Evolutionary conservation across 2,329 filamentous ascomycete genomes (phyloP), one percentile per base, ranked within the genome.

Genomic region (Lasiodiplodia theobromae): DNA sequence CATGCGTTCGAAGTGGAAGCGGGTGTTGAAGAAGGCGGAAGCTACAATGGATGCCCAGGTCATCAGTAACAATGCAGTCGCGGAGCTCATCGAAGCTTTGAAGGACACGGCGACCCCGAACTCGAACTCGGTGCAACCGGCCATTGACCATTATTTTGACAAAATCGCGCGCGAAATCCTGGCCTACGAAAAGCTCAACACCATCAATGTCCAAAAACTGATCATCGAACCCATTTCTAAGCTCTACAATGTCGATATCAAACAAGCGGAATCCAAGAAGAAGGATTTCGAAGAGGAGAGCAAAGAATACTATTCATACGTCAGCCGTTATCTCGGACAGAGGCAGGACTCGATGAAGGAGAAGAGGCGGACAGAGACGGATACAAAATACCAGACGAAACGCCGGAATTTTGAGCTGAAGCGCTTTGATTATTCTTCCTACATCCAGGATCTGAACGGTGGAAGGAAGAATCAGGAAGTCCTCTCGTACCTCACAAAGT

Each of bases 381-480:
- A 99, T 79, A 92, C 92, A 38, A 99, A 99, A 77, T 99, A 98
- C 77, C 95, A 98, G 78, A 89, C 87, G 56, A 98, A 98, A 83
- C 89, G 94, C 72, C 90, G 93, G 54, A 97, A 94, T 73, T 99
- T 99, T 75, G 96, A 99, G 82, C 86, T 99, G 68, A 97, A 97
- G 82, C 91, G 96, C 11, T 99, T 99, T 75, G 96, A 99, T 80
- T 99, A 99, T 79, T 98, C 95, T 3, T 97, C 93, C 16, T 99
- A 98, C 77, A 97, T 99, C 92, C 95, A 98, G 76, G 96, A 99
- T 82, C 86, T 99, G n/a, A 96, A 98, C 71, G 96, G 96, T 37
- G 96, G 96, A n/a, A 91, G 96, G 71, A 99, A 98, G 78, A 96
- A 99, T 75, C 96, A 98, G 76, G 96, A 99, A 78, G 92, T 99